A percentile compares a stretch with the other conserved stretches of the same genome.
Evolutionary conservation across 495 filamentous ascomycete genomes (phyloP).

Genomic region (Cairneyella variabilis): DNA sequence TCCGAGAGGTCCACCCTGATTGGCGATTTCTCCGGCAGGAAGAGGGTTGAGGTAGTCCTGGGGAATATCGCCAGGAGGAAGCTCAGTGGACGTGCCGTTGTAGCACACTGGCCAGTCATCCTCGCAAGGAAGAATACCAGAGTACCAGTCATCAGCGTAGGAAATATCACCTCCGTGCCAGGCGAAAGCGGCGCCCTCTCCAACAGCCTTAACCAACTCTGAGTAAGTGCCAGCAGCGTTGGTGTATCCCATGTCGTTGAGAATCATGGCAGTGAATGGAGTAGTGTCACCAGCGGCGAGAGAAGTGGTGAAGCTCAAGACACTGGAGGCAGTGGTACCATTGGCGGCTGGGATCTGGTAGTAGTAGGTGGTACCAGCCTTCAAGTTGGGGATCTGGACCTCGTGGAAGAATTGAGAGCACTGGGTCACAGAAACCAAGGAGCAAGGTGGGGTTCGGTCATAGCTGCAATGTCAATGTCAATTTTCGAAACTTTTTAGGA

Average conservation of each 20-base stretch:
- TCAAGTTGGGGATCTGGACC: conserved; percentile 35
- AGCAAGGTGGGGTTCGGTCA: conserved; percentile 49
- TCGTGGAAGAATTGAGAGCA: conserved; percentile 48
- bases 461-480: too few relatives aligned
- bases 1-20: conserved; percentile 44
- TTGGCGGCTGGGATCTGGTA: conserved; percentile 41
- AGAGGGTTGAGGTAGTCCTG: conserved; percentile 40
- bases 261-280: conserved; percentile 41
- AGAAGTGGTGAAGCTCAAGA: conserved; percentile 30
- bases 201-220: conserved; percentile 34
- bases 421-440: conserved; percentile 40
- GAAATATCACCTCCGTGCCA: conserved; percentile 50
- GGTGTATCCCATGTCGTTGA: conserved; percentile 46
- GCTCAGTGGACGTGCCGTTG: conserved; percentile 40
- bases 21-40: conserved; percentile 41
- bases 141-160: conserved; percentile 49
- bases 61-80: conserved; percentile 36
- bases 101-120: conserved; percentile 50
- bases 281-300: conserved; percentile 36
- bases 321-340: conserved; percentile 36
- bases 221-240: conserved; percentile 44
- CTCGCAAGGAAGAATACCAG: conserved; percentile 45
- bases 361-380: conserved; percentile 41
- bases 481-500: too few relatives aligned
- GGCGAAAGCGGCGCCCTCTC: conserved; percentile 41